A percentile compares a stretch with the other conserved stretches of the same genome.
Evolutionary conservation across 1,139 yeast species (phyloP).

Genomic region (Kazachstania sp.): DNA sequence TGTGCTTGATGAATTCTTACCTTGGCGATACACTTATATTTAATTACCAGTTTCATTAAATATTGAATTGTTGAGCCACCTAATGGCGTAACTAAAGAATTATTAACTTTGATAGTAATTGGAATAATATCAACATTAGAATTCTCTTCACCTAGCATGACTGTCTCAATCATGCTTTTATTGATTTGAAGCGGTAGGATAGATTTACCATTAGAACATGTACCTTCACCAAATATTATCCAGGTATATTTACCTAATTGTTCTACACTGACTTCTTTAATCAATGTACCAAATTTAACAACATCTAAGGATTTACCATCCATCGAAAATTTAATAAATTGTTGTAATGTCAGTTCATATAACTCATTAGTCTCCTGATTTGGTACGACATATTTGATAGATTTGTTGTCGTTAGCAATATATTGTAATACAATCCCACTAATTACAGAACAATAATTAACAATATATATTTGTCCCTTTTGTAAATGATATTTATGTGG

Average conservation of each 20-base stretch:
- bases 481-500: slow-evolving; percentile 34
- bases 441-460: slow-evolving; percentile 48
- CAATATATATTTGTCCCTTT: slow-evolving; percentile 38
- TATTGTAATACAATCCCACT: slow-evolving; percentile 38
- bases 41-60: slow-evolving; percentile 16
- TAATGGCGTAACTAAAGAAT: slow-evolving; percentile 32
- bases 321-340: slow-evolving; percentile 34
- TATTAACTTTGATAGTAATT: slow-evolving; percentile 31
- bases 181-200: slow-evolving; percentile 40
- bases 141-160: slow-evolving; percentile 12
- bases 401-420: background rate
- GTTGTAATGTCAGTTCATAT: slow-evolving; percentile 32
- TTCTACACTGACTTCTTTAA: slow-evolving; percentile 5
- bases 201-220: slow-evolving; percentile 58
- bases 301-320: slow-evolving; percentile 17
- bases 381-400: slow-evolving; percentile 33
- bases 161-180: slow-evolving; percentile 15
- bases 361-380: slow-evolving; percentile 38
- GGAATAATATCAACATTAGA: background rate
- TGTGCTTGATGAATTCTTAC: background rate
- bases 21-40: slow-evolving; percentile 11
- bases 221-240: slow-evolving; percentile 56
- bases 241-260: slow-evolving; percentile 33
- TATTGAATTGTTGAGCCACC: slow-evolving; percentile 12
- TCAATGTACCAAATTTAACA: slow-evolving; percentile 13